Evolutionary conservation across 495 filamentous ascomycete genomes (phyloP).

Genomic region (Tuber melanosporum): DNA sequence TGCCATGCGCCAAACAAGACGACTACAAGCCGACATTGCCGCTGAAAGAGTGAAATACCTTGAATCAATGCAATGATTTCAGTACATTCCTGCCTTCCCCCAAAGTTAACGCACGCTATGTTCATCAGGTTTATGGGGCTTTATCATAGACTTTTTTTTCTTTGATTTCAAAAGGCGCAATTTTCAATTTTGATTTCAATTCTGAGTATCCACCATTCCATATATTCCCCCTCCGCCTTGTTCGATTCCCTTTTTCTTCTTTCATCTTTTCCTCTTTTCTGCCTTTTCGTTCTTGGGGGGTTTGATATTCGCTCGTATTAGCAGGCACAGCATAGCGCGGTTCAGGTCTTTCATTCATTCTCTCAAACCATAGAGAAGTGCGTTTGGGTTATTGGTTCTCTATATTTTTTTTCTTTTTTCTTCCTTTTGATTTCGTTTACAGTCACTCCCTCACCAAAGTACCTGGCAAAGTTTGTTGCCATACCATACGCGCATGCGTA

Average conservation of each 20-base stretch:
- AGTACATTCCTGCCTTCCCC: neutral
- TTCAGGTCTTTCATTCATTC: neutral
- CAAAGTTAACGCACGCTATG: neutral
- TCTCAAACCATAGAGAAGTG: neutral
- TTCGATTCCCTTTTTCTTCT: neutral
- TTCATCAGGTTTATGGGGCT: neutral
- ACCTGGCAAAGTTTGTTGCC: neutral
- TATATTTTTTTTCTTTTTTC: neutral
- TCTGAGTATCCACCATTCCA: neutral
- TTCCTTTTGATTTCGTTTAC: neutral
- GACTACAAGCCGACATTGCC: constrained; percentile 59
- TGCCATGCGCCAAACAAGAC: constrained; percentile 72
- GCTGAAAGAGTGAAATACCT: constrained; percentile 36
- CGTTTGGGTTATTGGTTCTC: neutral
- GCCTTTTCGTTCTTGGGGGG: constrained; percentile 2
- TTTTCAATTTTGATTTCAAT: neutral
- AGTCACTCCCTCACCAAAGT: neutral
- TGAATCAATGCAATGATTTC: constrained; percentile 21
- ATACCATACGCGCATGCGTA: neutral
- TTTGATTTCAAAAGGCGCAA: neutral
- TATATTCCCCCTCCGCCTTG: neutral
- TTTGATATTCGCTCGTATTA: constrained; percentile 1
- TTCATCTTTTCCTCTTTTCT: neutral
- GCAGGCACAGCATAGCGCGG: neutral
- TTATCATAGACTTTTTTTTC: neutral